Conservation (phyloP, 2,329 filamentous ascomycete genomes). For the Claviceps capensis region DNA sequence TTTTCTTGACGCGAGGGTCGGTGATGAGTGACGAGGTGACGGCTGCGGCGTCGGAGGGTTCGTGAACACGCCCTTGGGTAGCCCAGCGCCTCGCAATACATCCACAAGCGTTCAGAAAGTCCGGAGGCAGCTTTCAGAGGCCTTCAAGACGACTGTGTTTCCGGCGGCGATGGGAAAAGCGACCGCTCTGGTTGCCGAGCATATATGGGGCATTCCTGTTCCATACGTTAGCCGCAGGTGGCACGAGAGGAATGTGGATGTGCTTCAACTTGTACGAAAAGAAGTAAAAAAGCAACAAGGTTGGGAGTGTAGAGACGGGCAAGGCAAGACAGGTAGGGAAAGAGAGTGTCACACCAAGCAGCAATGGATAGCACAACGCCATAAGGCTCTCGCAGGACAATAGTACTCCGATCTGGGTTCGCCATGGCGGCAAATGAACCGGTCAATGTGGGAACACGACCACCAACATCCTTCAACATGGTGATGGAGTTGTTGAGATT, state of each 20-base stretch:
- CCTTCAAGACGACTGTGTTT: constrained; percentile 66
- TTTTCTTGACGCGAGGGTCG: constrained; percentile 55
- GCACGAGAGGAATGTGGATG: not conserved
- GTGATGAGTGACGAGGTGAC: constrained; percentile 57
- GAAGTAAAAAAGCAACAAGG: not conserved
- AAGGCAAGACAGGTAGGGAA: not conserved
- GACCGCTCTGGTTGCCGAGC: constrained; percentile 38
- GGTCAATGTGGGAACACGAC: constrained; percentile 24
- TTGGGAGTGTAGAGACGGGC: not conserved
- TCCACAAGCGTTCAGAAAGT: constrained; percentile 48
- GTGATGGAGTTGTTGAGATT: constrained; percentile 23
- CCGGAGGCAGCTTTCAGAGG: constrained; percentile 52
- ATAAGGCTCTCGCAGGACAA: constrained; percentile 62
- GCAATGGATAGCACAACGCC: constrained; percentile 70
- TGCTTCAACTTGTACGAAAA: not conserved
- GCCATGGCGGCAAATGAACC: constrained; percentile 23
- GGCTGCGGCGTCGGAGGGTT: constrained; percentile 50
- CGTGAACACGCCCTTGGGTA: constrained; percentile 58
- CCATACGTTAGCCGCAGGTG: not conserved
- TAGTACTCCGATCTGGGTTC: constrained; percentile 28
- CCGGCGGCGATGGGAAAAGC: constrained; percentile 57
- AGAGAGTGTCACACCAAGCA: constrained; percentile 49
- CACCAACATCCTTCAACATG: constrained; percentile 30
- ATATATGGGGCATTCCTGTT: constrained; percentile 44
- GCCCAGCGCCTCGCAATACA: constrained; percentile 57